A percentile compares a stretch with the other conserved stretches of the same genome.
phyloP scores from a whole-genome alignment of 768 basidiomycete species.

The Mycena olivaceomarginata region DNA sequence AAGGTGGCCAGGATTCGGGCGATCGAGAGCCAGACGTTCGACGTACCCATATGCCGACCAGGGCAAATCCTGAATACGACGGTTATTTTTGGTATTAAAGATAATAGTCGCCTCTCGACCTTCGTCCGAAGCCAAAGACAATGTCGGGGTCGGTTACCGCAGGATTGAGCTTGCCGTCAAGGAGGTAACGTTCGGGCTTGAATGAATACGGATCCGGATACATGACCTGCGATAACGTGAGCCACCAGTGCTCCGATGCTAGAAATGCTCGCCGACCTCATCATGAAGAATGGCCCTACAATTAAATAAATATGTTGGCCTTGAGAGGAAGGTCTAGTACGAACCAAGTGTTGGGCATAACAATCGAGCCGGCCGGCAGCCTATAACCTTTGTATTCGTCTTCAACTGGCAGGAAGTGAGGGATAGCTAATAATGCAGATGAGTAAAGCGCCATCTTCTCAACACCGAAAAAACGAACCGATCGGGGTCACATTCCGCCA shows the following conservation, averaged over 20 bases:
- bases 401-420: constrained; percentile 39
- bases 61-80: constrained; percentile 38
- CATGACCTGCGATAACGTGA: constrained; percentile 17
- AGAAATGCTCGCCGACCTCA: constrained; percentile 8
- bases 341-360: constrained; percentile 54
- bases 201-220: constrained; percentile 55
- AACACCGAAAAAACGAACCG: constrained; percentile 49
- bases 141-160: constrained; percentile 20
- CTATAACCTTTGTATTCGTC: constrained; percentile 53
- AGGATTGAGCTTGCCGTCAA: constrained; percentile 31
- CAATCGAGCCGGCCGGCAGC: constrained; percentile 54
- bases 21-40: constrained; percentile 20
- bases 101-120: neutral
- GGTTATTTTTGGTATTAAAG: neutral
- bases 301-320: neutral
- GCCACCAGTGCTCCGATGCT: neutral
- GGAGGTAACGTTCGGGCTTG: constrained; percentile 53
- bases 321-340: neutral
- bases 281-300: constrained; percentile 37
- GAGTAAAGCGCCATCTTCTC: neutral
- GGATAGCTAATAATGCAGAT: constrained; percentile 18
- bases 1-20: constrained; percentile 16
- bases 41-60: constrained; percentile 17
- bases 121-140: constrained; percentile 34
- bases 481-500: constrained; percentile 58